These are phyloP conservation scores for Bipolaris oryzae DNA, from an alignment of 2,329 filamentous ascomycete species.

Conservation along the genomic window DNA sequence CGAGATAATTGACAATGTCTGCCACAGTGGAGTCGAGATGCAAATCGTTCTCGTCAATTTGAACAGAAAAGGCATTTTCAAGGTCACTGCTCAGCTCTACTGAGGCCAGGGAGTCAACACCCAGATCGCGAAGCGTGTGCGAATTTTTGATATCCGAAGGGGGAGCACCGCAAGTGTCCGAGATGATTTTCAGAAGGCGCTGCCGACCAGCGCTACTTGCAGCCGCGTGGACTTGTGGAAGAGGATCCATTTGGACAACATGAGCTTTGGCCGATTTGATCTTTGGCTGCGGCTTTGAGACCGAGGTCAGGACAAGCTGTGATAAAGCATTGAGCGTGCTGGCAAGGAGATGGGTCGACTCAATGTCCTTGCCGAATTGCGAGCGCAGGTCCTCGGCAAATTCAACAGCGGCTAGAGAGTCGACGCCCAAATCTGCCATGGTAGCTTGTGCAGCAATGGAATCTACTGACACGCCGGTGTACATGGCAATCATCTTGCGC, in stretches of 20 bases:
- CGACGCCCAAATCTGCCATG: conserved; percentile 7
- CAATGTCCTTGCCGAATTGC: conserved; percentile 5
- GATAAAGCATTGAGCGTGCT: neutral
- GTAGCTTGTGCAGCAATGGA: conserved; percentile 1
- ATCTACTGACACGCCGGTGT: conserved; percentile 11
- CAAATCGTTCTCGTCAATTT: neutral
- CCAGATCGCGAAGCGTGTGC: conserved; percentile 14
- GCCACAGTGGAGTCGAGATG: conserved; percentile 1
- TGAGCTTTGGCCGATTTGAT: neutral
- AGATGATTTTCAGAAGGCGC: neutral
- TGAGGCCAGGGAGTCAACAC: conserved; percentile 20
- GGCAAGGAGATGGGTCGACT: neutral
- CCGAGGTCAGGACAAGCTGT: neutral
- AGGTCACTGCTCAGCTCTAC: conserved; percentile 4
- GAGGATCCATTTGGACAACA: neutral
- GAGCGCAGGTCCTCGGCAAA: conserved; percentile 1
- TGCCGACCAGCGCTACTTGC: neutral
- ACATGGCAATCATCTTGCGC: conserved; percentile 14
- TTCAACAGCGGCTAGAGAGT: conserved; percentile 4
- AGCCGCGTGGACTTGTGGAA: neutral
- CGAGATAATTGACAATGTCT: neutral
- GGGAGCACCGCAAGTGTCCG: conserved; percentile 1
- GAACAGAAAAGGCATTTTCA: conserved; percentile 1
- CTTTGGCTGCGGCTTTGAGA: neutral
- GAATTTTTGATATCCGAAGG: conserved; percentile 1